Conservation (phyloP, 2,329 filamentous ascomycete species). For the Hirsutella minnesotensis region DNA sequence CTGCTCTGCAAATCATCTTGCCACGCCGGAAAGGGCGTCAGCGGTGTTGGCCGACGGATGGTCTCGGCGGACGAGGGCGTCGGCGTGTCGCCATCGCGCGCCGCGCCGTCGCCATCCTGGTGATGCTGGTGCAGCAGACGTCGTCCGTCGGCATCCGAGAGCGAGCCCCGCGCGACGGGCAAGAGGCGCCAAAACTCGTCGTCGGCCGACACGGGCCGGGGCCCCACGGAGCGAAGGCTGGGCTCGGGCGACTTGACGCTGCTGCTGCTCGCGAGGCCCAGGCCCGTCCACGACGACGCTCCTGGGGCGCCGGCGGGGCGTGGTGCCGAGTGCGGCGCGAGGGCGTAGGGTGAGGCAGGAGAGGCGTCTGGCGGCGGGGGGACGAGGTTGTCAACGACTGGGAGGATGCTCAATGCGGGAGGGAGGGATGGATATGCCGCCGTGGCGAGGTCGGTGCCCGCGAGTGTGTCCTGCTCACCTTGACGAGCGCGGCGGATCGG, state of each 20-base stretch:
- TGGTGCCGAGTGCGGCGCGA: neutral
- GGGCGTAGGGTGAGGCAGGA: neutral
- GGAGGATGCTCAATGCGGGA: neutral
- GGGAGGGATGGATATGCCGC: neutral
- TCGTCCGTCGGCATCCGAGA: too few species aligned
- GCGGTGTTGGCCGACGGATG: conserved; percentile 7
- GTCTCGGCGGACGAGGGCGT: conserved; percentile 3
- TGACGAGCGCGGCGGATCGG: neutral
- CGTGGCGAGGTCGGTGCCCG: neutral
- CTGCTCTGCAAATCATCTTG: conserved; percentile 3
- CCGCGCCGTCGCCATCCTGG: too few species aligned
- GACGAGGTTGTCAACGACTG: conserved; percentile 1
- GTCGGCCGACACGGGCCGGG: neutral
- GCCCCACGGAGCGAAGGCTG: neutral
- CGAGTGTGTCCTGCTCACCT: neutral
- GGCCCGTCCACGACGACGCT: neutral
- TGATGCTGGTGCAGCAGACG: too few species aligned
- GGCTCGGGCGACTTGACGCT: neutral
- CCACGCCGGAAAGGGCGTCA: conserved; percentile 17
- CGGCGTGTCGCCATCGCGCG: conserved; percentile 1
- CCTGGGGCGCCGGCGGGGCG: neutral
- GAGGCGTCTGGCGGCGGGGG: conserved; percentile 1
- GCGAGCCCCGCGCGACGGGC: neutral
- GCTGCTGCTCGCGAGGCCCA: too few species aligned
- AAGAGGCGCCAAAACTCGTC: conserved; percentile 3